Evolutionary conservation across 2,329 filamentous ascomycete genomes (phyloP).

Genomic region (Ceratocystiopsis sp.): DNA sequence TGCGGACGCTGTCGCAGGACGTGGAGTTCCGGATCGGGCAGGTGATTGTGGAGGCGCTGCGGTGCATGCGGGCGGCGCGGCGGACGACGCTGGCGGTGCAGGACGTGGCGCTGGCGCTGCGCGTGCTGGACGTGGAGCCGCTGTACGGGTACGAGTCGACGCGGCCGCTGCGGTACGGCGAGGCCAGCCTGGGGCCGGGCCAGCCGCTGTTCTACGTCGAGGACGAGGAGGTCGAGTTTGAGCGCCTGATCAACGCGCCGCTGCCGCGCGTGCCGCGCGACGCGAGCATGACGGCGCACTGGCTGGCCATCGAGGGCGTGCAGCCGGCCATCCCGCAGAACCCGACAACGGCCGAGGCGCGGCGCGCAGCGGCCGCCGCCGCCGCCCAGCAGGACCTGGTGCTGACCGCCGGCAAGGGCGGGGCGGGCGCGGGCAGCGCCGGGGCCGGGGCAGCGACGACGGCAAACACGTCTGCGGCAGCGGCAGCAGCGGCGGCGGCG

Average conservation of each 20-base stretch:
- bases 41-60: constrained; percentile 82
- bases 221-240: constrained; percentile 96
- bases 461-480: constrained; percentile 52
- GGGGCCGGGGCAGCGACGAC: constrained; percentile 62
- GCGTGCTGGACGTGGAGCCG: constrained; percentile 79
- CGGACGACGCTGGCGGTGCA: constrained; percentile 77
- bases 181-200: constrained; percentile 81
- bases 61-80: constrained; percentile 86
- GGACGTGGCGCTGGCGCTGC: constrained; percentile 74
- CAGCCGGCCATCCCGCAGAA: constrained; percentile 95
- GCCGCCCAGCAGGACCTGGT: constrained; percentile 55
- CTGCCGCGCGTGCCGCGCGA: constrained; percentile 89
- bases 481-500: constrained; percentile 60
- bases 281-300: constrained; percentile 86
- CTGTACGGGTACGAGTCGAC: constrained; percentile 94
- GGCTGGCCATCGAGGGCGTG: constrained; percentile 93
- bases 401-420: constrained; percentile 72
- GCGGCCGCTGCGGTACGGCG: constrained; percentile 74
- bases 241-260: constrained; percentile 94
- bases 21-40: constrained; percentile 91
- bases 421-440: constrained; percentile 30
- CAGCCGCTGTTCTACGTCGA: constrained; percentile 96
- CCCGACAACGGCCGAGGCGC: constrained; percentile 68
- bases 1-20: constrained; percentile 77
- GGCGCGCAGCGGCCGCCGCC: constrained; percentile 14